Base-by-base conservation (phyloP, 495 filamentous ascomycete species). In the Aspergillus ostianus region DNA sequence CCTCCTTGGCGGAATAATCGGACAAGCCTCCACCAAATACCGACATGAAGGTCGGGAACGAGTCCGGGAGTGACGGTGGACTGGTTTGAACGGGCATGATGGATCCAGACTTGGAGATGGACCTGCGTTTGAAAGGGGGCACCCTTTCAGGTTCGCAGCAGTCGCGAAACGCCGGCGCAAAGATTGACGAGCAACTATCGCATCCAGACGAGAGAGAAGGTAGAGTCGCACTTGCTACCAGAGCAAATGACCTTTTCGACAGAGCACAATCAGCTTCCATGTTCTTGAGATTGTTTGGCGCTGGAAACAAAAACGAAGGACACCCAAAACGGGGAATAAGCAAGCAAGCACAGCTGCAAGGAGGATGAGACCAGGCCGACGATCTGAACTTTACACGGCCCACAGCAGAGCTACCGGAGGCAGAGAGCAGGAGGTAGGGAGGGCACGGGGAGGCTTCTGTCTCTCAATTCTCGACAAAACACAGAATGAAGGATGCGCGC, bases 11-110 rank as follows among this genome's bases (percentile, higher is more conserved):
- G 44, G 58, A 27, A 48, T 55, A 69, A 21, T 62, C 65, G 20
- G 67, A 62, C 21, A 64, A 58, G 2, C 69, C 62, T 27, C 70
- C 74, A 60, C 74, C 85, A 74, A 83, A 89, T 36, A 89, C 86
- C 47, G 86, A 87, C 86, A 88, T 88, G 58, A 89, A 86, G 47
- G 87, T 87, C 53, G 87, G 85, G 71, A 89, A 84, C 63, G 87
- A 85, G 72, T 87, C 85, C 79, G 72, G 70, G 55, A 77, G 66
- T 68, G 74, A 74, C 69, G 74, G 73, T 54, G 73, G 70, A 63
- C 71, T 76, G 52, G 77, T 75, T 73, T 80, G 77, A 64, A 80
- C 69, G 62, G 77, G 75, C 77, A 80, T 80, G 64, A 57, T 74
- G 64, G 61, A 51, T 46, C 61, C 56, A 51, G 49, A 50, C 47